These are phyloP conservation scores for Collybia sp. DNA, from an alignment of 768 basidiomycete genomes.

Conservation along the genomic window DNA sequence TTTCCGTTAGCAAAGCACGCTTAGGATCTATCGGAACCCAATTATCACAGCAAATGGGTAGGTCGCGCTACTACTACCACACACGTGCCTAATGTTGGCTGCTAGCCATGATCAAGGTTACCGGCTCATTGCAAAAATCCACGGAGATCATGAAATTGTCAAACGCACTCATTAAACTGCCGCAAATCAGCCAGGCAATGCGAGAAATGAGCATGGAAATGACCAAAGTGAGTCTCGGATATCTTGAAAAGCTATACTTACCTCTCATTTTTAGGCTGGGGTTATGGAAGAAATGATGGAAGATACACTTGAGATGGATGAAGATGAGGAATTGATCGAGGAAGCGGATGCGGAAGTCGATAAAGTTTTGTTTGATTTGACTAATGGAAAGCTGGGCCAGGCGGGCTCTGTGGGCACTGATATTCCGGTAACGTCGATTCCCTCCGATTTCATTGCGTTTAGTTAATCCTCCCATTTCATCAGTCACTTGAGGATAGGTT, in stretches of 20 bases:
- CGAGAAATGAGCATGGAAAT: slow-evolving; percentile 99
- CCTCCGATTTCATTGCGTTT: slow-evolving; percentile 4
- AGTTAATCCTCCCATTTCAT: slow-evolving; percentile 2
- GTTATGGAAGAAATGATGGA: slow-evolving; percentile 99
- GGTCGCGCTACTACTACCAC: slow-evolving; percentile 18
- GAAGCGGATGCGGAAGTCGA: slow-evolving; percentile 98
- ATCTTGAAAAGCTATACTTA: neutral
- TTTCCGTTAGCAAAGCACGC: slow-evolving; percentile 90
- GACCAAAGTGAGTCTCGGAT: slow-evolving; percentile 71
- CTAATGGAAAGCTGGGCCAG: slow-evolving; percentile 92
- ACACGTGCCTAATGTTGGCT: slow-evolving; percentile 2
- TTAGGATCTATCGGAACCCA: slow-evolving; percentile 89
- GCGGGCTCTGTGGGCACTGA: slow-evolving; percentile 69
- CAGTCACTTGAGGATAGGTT: slow-evolving; percentile 57
- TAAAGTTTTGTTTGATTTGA: slow-evolving; percentile 92
- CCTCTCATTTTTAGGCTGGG: slow-evolving; percentile 63
- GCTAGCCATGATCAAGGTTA: slow-evolving; percentile 92
- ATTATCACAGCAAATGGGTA: slow-evolving; percentile 88
- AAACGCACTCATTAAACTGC: slow-evolving; percentile 87
- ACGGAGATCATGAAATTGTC: slow-evolving; percentile 99
- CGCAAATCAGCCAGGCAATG: slow-evolving; percentile 91
- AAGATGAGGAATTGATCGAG: slow-evolving; percentile 92
- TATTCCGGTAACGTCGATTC: slow-evolving; percentile 58
- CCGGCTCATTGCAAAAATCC: slow-evolving; percentile 95
- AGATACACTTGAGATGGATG: slow-evolving; percentile 86